A percentile compares a stretch with the other conserved stretches of the same genome.
These are phyloP conservation scores for Stylonectria norvegica DNA, from an alignment of 2,329 filamentous ascomycete species.

Conservation along the genomic window DNA sequence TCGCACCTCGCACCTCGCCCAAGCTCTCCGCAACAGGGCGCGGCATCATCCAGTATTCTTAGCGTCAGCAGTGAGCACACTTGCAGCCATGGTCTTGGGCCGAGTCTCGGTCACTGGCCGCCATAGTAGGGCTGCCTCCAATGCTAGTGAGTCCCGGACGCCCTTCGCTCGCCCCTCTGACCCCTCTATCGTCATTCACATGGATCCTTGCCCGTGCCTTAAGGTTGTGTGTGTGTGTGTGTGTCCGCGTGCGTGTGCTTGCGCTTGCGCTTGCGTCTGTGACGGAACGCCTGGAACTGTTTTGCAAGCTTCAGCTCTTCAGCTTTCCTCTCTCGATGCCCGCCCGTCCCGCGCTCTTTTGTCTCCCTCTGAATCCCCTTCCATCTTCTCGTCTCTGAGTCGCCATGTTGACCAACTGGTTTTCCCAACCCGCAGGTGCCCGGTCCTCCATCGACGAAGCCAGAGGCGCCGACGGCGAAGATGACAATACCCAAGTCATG, in stretches of 20 bases:
- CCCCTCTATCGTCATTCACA: background rate
- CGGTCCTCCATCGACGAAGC: slow-evolving; percentile 57
- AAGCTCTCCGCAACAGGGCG: no score
- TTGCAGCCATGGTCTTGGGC: slow-evolving; percentile 33
- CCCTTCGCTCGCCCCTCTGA: background rate
- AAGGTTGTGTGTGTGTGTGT: no score
- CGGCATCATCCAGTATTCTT: no score
- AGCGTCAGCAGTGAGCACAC: no score
- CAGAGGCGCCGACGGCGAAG: slow-evolving; percentile 42
- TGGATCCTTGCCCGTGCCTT: no score
- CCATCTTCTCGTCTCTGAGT: no score
- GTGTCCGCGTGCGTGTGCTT: no score
- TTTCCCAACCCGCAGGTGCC: slow-evolving; percentile 40
- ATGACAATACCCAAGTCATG: slow-evolving; percentile 79
- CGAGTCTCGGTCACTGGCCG: slow-evolving; percentile 31
- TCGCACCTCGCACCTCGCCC: no score
- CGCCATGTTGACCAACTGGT: slow-evolving; percentile 44
- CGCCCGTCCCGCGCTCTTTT: slow-evolving; percentile 16
- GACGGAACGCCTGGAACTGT: background rate
- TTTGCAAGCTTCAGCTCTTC: slow-evolving; percentile 2
- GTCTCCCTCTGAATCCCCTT: slow-evolving; percentile 7
- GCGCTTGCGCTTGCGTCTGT: background rate
- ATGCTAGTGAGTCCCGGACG: slow-evolving; percentile 18
- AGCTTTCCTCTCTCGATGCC: slow-evolving; percentile 12
- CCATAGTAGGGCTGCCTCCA: slow-evolving; percentile 26